These are phyloP conservation scores for Udeniomyces megalosporus DNA, from an alignment of 768 basidiomycete species.

Conservation along the genomic window DNA sequence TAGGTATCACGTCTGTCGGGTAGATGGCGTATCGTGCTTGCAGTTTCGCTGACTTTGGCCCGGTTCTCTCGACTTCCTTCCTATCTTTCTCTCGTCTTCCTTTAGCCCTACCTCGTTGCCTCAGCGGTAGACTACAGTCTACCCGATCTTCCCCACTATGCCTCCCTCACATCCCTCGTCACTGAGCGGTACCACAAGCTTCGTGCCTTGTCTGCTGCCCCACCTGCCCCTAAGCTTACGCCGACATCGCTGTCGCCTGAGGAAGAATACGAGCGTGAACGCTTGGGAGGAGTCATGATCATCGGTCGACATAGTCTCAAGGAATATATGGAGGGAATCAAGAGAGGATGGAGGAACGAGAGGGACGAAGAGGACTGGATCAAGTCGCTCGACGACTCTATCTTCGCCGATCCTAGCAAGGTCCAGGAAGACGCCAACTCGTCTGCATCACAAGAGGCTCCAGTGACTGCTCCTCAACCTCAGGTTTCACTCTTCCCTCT, in stretches of 20 bases:
- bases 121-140: conserved; percentile 87
- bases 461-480: neutral
- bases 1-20: no score
- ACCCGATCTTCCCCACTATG: conserved; percentile 61
- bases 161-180: conserved; percentile 64
- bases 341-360: conserved; percentile 60
- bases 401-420: conserved; percentile 49
- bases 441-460: neutral
- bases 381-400: conserved; percentile 49
- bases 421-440: neutral
- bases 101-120: conserved; percentile 78
- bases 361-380: conserved; percentile 50
- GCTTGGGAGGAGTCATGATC: conserved; percentile 71
- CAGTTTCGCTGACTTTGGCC: no score
- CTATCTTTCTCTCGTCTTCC: conserved; percentile 12
- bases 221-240: conserved; percentile 30
- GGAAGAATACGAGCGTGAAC: conserved; percentile 41
- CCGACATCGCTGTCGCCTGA: conserved; percentile 35
- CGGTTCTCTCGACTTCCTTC: neutral
- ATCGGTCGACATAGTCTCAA: conserved; percentile 82
- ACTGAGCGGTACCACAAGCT: conserved; percentile 54
- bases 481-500: conserved; percentile 10
- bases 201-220: conserved; percentile 30
- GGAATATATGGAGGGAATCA: conserved; percentile 80
- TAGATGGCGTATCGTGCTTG: no score